phyloP scores from a whole-genome alignment of 2,329 filamentous ascomycete genomes.

The Diaporthe helianthi region DNA sequence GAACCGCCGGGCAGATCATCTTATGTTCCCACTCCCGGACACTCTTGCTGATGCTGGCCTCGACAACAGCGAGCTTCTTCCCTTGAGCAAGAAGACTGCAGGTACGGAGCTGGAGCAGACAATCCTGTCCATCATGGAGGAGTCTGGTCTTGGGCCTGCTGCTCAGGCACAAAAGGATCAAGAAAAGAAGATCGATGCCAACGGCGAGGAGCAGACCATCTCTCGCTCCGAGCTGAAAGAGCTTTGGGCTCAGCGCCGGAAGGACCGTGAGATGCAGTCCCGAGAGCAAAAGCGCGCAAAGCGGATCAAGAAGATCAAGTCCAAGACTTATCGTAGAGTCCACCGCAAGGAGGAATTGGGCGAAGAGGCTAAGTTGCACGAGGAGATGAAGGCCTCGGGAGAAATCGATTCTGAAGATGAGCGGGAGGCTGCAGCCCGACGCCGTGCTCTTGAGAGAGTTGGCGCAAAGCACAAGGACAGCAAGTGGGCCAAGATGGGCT shows the following conservation, averaged over 20 bases:
- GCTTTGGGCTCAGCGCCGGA: slow-evolving; percentile 76
- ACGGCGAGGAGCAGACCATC: slow-evolving; percentile 75
- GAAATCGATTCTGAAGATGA: slow-evolving; percentile 71
- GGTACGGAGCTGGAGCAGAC: slow-evolving; percentile 84
- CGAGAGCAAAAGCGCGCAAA: slow-evolving; percentile 87
- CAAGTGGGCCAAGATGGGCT: slow-evolving; percentile 89
- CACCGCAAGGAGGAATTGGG: slow-evolving; percentile 77
- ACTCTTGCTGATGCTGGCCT: slow-evolving; percentile 68
- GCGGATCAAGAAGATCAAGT: slow-evolving; percentile 99
- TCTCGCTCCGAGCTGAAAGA: slow-evolving; percentile 73
- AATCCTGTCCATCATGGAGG: slow-evolving; percentile 87
- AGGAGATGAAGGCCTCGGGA: slow-evolving; percentile 60
- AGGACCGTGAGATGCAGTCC: slow-evolving; percentile 83
- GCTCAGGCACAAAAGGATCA: slow-evolving; percentile 61
- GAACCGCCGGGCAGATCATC: slow-evolving; percentile 88
- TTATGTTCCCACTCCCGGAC: slow-evolving; percentile 84
- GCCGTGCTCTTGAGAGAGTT: slow-evolving; percentile 83
- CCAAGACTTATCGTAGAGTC: slow-evolving; percentile 90
- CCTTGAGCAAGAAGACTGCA: slow-evolving; percentile 68
- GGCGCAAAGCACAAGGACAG: slow-evolving; percentile 85
- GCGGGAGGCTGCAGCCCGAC: slow-evolving; percentile 71
- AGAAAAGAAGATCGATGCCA: slow-evolving; percentile 66
- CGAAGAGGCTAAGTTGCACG: slow-evolving; percentile 58
- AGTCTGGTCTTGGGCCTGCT: slow-evolving; percentile 75
- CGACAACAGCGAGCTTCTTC: slow-evolving; percentile 67